A percentile compares a stretch with the other conserved stretches of the same genome.
Conservation (phyloP, 768 basidiomycete species). For the Lentinula aciculospora region DNA sequence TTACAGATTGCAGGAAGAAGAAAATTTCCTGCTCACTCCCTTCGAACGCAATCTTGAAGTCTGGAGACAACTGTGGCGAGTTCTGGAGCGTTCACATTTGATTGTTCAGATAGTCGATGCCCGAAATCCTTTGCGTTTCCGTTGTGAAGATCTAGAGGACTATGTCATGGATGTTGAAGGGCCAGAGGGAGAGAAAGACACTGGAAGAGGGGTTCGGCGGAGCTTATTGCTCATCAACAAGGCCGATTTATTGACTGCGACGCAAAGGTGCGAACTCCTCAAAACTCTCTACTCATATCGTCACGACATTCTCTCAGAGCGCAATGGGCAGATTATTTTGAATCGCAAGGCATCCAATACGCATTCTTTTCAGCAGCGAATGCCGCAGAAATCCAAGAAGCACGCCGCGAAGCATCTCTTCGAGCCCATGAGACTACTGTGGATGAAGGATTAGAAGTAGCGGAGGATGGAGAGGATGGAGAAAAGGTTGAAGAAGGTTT, state of each 20-base stretch:
- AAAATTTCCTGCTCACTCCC: slow-evolving; percentile 86
- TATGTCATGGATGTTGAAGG: slow-evolving; percentile 86
- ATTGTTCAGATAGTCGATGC: slow-evolving; percentile 96
- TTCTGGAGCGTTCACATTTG: slow-evolving; percentile 90
- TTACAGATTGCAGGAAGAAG: slow-evolving; percentile 76
- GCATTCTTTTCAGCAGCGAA: slow-evolving; percentile 94
- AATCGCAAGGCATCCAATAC: slow-evolving; percentile 64
- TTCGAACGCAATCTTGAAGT: slow-evolving; percentile 98
- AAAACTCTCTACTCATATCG: neutral
- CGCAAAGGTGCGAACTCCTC: slow-evolving; percentile 64
- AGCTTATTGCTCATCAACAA: slow-evolving; percentile 92
- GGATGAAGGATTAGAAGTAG: slow-evolving; percentile 4
- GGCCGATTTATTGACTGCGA: slow-evolving; percentile 80
- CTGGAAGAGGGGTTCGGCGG: slow-evolving; percentile 65
- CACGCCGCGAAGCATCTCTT: slow-evolving; percentile 43
- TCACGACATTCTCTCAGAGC: slow-evolving; percentile 35
- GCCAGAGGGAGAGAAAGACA: slow-evolving; percentile 73
- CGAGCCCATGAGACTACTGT: slow-evolving; percentile 16
- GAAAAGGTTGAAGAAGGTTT: slow-evolving; percentile 10
- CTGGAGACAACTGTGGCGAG: slow-evolving; percentile 98
- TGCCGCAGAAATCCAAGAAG: slow-evolving; percentile 79
- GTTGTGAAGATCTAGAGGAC: slow-evolving; percentile 85
- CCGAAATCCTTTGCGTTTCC: slow-evolving; percentile 87
- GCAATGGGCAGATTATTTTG: slow-evolving; percentile 91
- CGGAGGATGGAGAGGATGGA: slow-evolving; percentile 17